A percentile compares a stretch with the other conserved stretches of the same genome.
These are phyloP conservation scores for Aspergillus intermedius DNA, from an alignment of 2,329 filamentous ascomycete genomes.

Conservation along the genomic window DNA sequence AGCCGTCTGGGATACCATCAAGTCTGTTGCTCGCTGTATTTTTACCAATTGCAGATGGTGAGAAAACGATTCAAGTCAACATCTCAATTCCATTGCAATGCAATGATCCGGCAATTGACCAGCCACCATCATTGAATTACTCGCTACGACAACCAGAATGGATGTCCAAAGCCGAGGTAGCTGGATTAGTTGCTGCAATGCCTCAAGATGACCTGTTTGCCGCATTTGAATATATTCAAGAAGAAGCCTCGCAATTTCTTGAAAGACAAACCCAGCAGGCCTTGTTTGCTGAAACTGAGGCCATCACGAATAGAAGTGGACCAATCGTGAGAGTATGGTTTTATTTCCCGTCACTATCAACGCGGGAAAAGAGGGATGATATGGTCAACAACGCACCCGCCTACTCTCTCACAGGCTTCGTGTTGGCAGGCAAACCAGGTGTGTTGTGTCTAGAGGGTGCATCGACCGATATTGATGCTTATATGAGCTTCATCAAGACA, in stretches of 20 bases:
- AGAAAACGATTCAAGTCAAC: constrained; percentile 23
- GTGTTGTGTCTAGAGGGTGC: constrained; percentile 30
- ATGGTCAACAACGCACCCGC: constrained; percentile 48
- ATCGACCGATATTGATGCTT: constrained; percentile 47
- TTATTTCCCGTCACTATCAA: constrained; percentile 57
- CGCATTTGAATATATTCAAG: constrained; percentile 41
- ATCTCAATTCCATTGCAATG: constrained; percentile 22
- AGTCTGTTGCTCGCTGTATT: constrained; percentile 18
- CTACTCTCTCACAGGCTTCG: constrained; percentile 53
- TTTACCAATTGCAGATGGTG: constrained; percentile 18
- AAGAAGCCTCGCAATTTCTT: constrained; percentile 28
- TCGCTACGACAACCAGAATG: constrained; percentile 46
- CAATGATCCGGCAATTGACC: constrained; percentile 9
- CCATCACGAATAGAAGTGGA: not conserved
- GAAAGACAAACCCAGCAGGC: constrained; percentile 11
- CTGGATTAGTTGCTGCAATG: constrained; percentile 34
- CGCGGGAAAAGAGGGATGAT: constrained; percentile 53
- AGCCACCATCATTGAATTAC: constrained; percentile 19
- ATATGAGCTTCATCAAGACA: constrained; percentile 59
- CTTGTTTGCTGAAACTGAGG: not conserved
- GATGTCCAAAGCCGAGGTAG: constrained; percentile 47
- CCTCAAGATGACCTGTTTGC: constrained; percentile 41
- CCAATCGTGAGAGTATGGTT: constrained; percentile 53
- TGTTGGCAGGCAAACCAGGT: constrained; percentile 56
- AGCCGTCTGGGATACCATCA: constrained; percentile 12